Base-by-base conservation (phyloP, 768 basidiomycete genomes). In the Lactarius vividus region DNA sequence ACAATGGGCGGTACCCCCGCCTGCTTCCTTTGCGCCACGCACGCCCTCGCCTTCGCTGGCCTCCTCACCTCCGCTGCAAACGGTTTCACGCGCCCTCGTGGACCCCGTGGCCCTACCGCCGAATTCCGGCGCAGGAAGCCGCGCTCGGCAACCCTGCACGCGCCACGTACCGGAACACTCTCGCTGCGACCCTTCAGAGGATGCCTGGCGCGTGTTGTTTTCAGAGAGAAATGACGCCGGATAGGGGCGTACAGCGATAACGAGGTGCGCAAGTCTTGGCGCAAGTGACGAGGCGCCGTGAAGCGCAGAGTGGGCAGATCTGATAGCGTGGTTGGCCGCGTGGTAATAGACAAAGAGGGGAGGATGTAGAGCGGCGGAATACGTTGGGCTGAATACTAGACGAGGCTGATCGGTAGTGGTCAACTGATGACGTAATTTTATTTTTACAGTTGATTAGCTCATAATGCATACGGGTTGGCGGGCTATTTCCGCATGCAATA, bases 1-100 rank as follows among this genome's bases (percentile, higher is more conserved):
- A 78, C 35, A 88, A 87, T 73, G 71, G 78, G 26, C 77, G 77
- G 0, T 85, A 86, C 70, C 79, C 87, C 46, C 84, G 83, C 72
- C 85, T 86, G 1, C 82, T 79, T 88, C 82, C 15, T 73, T 86
- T 46, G 78, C 79, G n/a, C 84, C 1, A 72, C 79, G 1, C 84
- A 79, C 42, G 82, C 84, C 18, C 79, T 86, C 26, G 78, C 83
- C 4, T 85, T 87, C 72, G 75, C 85, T 63, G 84, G 84, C 2
- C 75, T 86, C 3, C 83, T 83, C 3, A 77, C 79, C 6, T 71
- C 76, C 56, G 79, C 82, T 42, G 75, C 80, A 7, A 84, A 82
- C 73, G 78, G 9, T 13, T 37, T 11, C 11, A 37, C 11, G 35
- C 35, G 33, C 33, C 33, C 33, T 33, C 33, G 31, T 9, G 2